A percentile compares a stretch with the other conserved stretches of the same genome.
Conservation (phyloP, 257 asterid genomes). For the Striga asiatica region DNA sequence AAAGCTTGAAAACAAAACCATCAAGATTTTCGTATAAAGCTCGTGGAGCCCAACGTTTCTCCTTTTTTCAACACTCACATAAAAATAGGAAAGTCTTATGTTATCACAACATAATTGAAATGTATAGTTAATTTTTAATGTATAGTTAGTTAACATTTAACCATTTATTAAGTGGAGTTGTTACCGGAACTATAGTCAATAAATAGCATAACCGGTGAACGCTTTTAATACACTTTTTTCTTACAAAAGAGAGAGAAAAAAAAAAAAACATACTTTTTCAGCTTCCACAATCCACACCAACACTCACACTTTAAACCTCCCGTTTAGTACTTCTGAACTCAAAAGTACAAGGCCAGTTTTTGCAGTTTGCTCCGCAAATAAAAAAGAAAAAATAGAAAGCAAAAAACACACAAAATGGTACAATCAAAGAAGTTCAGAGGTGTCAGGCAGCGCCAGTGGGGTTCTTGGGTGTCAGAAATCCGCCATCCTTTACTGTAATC, state of each 20-base stretch:
- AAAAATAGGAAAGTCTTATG: too few species aligned
- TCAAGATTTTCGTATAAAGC: too few species aligned
- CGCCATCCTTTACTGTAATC: slow-evolving; percentile 54
- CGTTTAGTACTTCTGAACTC: not conserved
- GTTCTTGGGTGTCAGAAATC: too few species aligned
- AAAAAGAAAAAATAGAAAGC: too few species aligned
- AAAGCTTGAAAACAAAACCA: too few species aligned
- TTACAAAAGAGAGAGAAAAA: too few species aligned
- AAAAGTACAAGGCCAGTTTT: not conserved
- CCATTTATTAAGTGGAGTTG: slow-evolving; percentile 9
- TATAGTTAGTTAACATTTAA: too few species aligned
- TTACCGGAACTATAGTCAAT: slow-evolving; percentile 9
- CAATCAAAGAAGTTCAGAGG: slow-evolving; percentile 64
- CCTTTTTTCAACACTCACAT: too few species aligned
- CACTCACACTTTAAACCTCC: slow-evolving; percentile 11
- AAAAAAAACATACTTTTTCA: too few species aligned
- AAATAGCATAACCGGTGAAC: slow-evolving; percentile 21
- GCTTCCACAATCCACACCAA: too few species aligned
- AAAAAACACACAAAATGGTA: slow-evolving; percentile 28
- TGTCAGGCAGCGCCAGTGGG: slow-evolving; percentile 88
- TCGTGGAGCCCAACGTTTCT: too few species aligned
- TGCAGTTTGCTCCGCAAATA: slow-evolving; percentile 1
- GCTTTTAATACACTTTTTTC: slow-evolving; percentile 25
- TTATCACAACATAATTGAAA: not conserved
- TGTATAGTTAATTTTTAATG: too few species aligned